Conservation (phyloP, 805 yeast species). For the Pichia nakasei region DNA sequence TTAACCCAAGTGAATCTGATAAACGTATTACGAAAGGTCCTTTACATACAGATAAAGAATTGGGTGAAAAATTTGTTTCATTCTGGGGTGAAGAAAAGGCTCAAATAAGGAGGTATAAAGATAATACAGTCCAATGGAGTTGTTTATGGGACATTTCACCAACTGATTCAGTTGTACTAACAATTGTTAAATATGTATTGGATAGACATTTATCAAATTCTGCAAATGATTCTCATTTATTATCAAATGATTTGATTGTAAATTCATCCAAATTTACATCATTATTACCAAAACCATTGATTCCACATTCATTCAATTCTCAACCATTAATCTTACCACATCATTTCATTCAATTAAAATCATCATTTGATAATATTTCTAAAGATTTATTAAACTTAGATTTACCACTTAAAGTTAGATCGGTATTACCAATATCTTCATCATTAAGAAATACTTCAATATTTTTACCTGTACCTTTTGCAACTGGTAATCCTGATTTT, state of each 20-base stretch:
- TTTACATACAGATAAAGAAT: conserved; percentile 46
- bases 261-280: conserved; percentile 39
- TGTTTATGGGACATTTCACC: conserved; percentile 70
- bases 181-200: conserved; percentile 57
- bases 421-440: conserved; percentile 67
- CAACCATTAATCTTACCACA: conserved; percentile 39
- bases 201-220: conserved; percentile 44
- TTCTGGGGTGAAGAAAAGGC: conserved; percentile 82
- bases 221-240: conserved; percentile 21
- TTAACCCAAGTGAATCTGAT: conserved; percentile 68
- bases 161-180: conserved; percentile 52
- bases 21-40: conserved; percentile 87
- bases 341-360: conserved; percentile 34
- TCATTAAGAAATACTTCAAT: conserved; percentile 69
- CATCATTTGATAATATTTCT: conserved; percentile 44
- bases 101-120: conserved; percentile 84
- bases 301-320: conserved; percentile 44
- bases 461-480: conserved; percentile 75
- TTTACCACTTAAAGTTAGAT: conserved; percentile 63
- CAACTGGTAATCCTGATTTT: conserved; percentile 64
- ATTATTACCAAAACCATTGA: conserved; percentile 49
- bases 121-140: conserved; percentile 84
- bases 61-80: conserved; percentile 55
- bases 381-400: conserved; percentile 35
- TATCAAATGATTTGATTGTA: conserved; percentile 29